Evolutionary conservation across 2,329 filamentous ascomycete genomes (phyloP).

Genomic region (Scytalidium lignicola): DNA sequence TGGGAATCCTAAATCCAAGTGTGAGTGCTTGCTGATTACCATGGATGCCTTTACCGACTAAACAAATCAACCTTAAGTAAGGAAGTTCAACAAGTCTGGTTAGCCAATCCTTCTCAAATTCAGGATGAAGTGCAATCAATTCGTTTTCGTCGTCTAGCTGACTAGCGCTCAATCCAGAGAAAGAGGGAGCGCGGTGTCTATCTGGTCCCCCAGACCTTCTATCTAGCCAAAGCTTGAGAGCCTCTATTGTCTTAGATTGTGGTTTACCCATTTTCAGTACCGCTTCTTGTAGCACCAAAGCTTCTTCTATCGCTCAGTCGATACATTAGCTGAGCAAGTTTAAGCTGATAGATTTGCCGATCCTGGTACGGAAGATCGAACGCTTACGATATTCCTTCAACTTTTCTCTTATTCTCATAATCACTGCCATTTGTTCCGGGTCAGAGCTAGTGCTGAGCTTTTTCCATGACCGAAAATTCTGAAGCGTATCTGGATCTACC

Average conservation of each 20-base stretch:
- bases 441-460: neutral
- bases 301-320: too few relatives aligned
- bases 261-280: slow-evolving; percentile 5
- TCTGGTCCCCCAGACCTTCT: too few relatives aligned
- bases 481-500: neutral
- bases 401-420: slow-evolving; percentile 1
- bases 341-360: neutral
- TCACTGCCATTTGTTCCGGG: slow-evolving; percentile 1
- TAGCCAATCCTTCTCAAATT: slow-evolving; percentile 18
- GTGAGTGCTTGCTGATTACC: neutral
- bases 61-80: too few relatives aligned
- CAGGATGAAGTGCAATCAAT: slow-evolving; percentile 15
- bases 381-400: slow-evolving; percentile 10
- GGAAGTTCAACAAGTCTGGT: slow-evolving; percentile 16
- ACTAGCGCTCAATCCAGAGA: too few relatives aligned
- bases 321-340: too few relatives aligned
- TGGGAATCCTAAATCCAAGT: too few relatives aligned
- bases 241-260: slow-evolving; percentile 3
- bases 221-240: slow-evolving; percentile 12
- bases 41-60: too few relatives aligned
- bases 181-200: too few relatives aligned
- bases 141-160: slow-evolving; percentile 12
- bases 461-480: slow-evolving; percentile 1
- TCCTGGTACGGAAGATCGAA: neutral
- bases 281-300: slow-evolving; percentile 3